A percentile compares a stretch with the other conserved stretches of the same genome.
These are phyloP conservation scores for Oryza meridionalis DNA, from an alignment of 176 grass and related monocot genomes.

Conservation along the genomic window DNA sequence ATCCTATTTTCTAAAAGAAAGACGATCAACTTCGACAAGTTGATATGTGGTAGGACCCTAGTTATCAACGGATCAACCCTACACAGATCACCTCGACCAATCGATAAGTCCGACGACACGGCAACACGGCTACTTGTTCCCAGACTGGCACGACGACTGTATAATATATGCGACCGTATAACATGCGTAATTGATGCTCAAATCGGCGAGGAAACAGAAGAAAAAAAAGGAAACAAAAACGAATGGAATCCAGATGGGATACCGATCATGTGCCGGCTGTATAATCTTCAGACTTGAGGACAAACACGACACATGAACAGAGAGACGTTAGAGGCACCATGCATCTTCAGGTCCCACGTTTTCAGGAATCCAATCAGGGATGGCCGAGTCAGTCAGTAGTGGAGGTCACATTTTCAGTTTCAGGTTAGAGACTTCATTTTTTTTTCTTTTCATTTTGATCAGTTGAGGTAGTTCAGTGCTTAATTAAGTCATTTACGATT, in stretches of 20 bases:
- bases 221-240: neutral
- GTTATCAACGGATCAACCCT: neutral
- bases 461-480: neutral
- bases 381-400: constrained; percentile 6
- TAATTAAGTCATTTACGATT: neutral
- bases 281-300: neutral
- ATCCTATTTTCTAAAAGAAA: no score
- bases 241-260: constrained; percentile 6
- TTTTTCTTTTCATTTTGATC: neutral
- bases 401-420: constrained; percentile 29
- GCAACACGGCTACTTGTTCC: constrained; percentile 1
- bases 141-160: constrained; percentile 16
- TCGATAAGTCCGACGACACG: neutral
- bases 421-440: neutral
- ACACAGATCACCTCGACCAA: neutral
- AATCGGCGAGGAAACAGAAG: neutral
- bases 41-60: neutral
- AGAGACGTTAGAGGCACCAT: constrained; percentile 12
- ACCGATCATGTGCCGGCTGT: constrained; percentile 24
- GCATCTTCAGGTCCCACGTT: constrained; percentile 10
- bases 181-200: neutral
- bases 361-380: neutral
- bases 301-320: constrained; percentile 20
- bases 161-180: neutral
- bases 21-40: neutral